Base-by-base conservation (phyloP, 2,329 filamentous ascomycete species). In the Nakataea oryzae region DNA sequence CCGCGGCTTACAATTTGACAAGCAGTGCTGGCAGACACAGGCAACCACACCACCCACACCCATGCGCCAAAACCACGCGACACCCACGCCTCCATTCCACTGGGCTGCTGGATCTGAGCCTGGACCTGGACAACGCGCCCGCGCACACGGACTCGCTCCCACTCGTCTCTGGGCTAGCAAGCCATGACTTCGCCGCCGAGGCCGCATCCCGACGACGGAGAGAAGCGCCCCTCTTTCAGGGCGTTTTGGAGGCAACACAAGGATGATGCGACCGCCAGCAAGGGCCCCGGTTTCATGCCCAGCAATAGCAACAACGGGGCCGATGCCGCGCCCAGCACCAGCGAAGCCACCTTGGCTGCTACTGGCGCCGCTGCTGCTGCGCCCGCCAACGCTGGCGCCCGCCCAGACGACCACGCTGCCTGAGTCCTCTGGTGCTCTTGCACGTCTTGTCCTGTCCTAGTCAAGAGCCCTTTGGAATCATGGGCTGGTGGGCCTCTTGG, bases 201-300 rank as follows among this genome's bases (percentile, higher is more conserved):
- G 21, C 41, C 21, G 21, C 41, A 50, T 9, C 17, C 7, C 21
- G 41, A 50, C 21, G 21, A 34, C 30, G 21, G 11, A 21, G 26
- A 62, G 62, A 67, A 66, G 21, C 71, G 76, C 63, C 78, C 78
- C 2, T 79, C 78, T n/a, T 81, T 81, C 66, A 70, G 73, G n/a
- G 67, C 72, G 12, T 81, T 77, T 63, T 78, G 78, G 77, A 79
- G 75, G 66, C 74, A 73, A 57, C 74, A 73, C 24, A 79, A 78
- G 67, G 71, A 78, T 59, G 70, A 70, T 50, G 65, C 70, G 41
- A 68, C 70, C 71, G 68, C 62, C 70, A 66, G 61, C 69, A 58
- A 21, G 56, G n/a, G 29, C 56, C 56, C 76, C 62, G 74, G 69
- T 1, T 77, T 78, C 58, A 72, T 77, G 41, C 67, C 70, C 55